Conservation (phyloP, 306 rosid species). For the Ormosia semicastrata region DNA sequence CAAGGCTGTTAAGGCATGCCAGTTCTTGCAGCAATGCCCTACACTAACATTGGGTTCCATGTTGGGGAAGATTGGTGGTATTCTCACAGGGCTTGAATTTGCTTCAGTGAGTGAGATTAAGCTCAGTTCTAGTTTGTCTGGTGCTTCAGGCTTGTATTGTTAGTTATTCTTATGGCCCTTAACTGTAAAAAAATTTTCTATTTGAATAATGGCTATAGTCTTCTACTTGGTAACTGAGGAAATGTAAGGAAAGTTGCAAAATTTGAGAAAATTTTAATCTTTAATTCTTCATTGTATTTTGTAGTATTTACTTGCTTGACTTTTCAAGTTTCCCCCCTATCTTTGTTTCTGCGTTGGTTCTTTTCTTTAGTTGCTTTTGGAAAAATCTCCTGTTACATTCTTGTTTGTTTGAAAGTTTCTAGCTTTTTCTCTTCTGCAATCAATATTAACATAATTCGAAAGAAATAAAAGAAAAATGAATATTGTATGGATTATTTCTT, state of each 20-base stretch:
- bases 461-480: background rate
- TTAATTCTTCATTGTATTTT: background rate
- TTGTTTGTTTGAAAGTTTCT: constrained; percentile 8
- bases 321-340: background rate
- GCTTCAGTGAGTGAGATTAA: constrained; percentile 76
- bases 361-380: background rate
- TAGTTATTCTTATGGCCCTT: background rate
- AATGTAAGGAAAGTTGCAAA: background rate
- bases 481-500: background rate
- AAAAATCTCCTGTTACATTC: background rate
- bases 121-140: background rate
- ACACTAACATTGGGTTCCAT: constrained; percentile 54
- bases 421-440: background rate
- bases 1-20: constrained; percentile 72
- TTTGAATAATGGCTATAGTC: background rate
- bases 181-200: background rate
- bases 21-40: constrained; percentile 46
- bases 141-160: background rate
- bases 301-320: background rate
- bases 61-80: constrained; percentile 49
- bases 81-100: constrained; percentile 74
- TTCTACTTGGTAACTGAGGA: constrained; percentile 9
- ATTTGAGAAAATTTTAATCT: background rate
- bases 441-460: background rate
- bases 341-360: background rate